Evolutionary conservation across 306 rosid genomes (phyloP), one percentile per base, ranked within the genome.

Genomic region (Vicia sativa): DNA sequence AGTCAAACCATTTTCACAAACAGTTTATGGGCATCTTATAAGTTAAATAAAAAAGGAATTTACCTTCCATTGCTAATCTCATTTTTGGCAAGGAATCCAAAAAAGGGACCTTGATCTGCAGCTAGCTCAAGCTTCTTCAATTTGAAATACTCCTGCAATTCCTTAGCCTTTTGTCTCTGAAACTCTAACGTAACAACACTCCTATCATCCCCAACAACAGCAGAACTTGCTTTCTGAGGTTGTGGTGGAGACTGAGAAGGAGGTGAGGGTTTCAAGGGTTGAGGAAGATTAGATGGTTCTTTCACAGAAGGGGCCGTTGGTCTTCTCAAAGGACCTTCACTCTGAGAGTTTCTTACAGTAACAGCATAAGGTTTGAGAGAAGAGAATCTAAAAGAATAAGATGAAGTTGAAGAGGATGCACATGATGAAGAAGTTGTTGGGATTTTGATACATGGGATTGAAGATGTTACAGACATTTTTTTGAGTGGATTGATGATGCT

Each of bases 91-190:
- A 93, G 73, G 75, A 85, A 93, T 21, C 98, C 98, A 85, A 93
- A 86, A 48, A 82, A 68, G 6, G 98, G 98, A 18, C 89, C 97
- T 61, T 80, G 97, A 70, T 65, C 52, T 7, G 97, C 91, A 9
- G 96, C 91, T 23, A 76, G 89, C 39, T 90, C 96, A 76, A 90
- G 90, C 86, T 90, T 90, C 96, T 88, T 90, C 90, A 80, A 74
- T 82, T 85, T 90, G 70, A 93, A 93, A 72, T 85, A 93, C 31
- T 93, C 96, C 84, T 85, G 98, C 48, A 93, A 82, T 79, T 90
- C 97, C 91, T 88, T 93, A n/a, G 96, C 98, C 89, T 83, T 93
- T 68, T 73, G 86, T 79, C 98, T 88, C 93, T 93, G 98, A 74
- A 93, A 87, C 88, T 93, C 98, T 46, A 90, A 63, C 2, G 96